These are phyloP conservation scores for Lasiodiplodia theobromae DNA, from an alignment of 2,329 filamentous ascomycete species.

Conservation along the genomic window DNA sequence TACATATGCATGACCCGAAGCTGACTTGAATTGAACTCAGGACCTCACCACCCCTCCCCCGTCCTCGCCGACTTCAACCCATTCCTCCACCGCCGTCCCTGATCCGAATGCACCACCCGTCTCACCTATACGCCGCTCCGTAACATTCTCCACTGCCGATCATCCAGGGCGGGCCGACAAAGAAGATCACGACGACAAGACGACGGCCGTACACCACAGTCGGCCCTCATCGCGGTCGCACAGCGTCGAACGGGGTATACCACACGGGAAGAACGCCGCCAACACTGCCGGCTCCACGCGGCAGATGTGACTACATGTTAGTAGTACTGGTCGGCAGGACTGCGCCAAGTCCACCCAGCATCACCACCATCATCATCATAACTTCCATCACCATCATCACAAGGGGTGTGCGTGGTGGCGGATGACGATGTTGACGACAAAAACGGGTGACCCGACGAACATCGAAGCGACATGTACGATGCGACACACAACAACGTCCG, in stretches of 20 bases:
- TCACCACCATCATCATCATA: not conserved
- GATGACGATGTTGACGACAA: not conserved
- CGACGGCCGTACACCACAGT: constrained; percentile 17
- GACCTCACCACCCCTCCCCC: not conserved
- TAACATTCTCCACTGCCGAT: constrained; percentile 9
- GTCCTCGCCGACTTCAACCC: not conserved
- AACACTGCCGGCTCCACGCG: not conserved
- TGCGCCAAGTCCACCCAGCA: not conserved
- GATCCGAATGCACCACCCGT: not conserved
- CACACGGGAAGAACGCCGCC: not conserved
- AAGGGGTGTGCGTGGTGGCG: constrained; percentile 10
- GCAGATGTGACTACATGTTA: constrained; percentile 5
- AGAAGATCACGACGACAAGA: not conserved
- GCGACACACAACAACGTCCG: not conserved
- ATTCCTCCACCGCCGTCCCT: not conserved
- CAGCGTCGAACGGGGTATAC: not conserved
- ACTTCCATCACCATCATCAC: not conserved
- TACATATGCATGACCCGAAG: not conserved
- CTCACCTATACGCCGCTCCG: constrained; percentile 13
- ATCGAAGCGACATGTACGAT: not conserved
- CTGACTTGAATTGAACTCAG: not conserved
- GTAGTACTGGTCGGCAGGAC: not conserved
- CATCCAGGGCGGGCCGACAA: not conserved
- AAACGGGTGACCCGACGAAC: not conserved
- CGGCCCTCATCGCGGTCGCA: not conserved